A percentile compares a stretch with the other conserved stretches of the same genome.
phyloP scores from a whole-genome alignment of 352 stramenopile species.

The Pseudoperonospora humuli region DNA sequence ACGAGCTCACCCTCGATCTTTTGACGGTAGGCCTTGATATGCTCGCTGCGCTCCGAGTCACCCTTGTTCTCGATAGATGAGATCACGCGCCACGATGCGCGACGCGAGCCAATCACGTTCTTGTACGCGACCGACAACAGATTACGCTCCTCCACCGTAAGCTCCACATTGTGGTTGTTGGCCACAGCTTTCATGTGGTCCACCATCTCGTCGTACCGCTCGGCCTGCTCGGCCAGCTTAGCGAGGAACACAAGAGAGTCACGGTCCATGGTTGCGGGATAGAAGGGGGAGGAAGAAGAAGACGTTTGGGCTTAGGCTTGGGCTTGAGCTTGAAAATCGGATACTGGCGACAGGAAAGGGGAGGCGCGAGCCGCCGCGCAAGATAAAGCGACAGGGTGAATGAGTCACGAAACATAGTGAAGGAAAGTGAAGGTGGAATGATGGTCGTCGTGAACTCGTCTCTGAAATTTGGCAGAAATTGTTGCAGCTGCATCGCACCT shows the following conservation, averaged over 20 bases:
- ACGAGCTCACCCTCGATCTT: constrained; percentile 95
- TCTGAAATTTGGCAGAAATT: constrained; percentile 19
- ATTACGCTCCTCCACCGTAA: constrained; percentile 99
- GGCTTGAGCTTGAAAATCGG: constrained; percentile 47
- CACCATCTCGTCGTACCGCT: constrained; percentile 90
- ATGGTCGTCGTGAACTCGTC: constrained; percentile 10
- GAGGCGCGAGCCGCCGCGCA: background rate
- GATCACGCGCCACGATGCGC: constrained; percentile 98
- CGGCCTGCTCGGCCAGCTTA: constrained; percentile 74
- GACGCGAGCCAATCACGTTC: constrained; percentile 97
- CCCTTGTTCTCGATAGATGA: constrained; percentile 98
- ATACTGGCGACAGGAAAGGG: constrained; percentile 45
- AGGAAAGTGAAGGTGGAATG: constrained; percentile 2
- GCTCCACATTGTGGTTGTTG: constrained; percentile 91
- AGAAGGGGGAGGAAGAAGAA: background rate
- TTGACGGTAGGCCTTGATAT: constrained; percentile 92
- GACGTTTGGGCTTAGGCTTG: constrained; percentile 12
- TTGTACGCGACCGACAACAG: constrained; percentile 92
- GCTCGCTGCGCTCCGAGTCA: constrained; percentile 84
- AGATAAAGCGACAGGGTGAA: constrained; percentile 16
- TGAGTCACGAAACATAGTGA: background rate
- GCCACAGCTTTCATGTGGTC: constrained; percentile 98
- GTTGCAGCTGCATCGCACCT: constrained; percentile 26
- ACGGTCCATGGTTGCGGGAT: constrained; percentile 49
- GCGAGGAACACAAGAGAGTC: constrained; percentile 77